These are phyloP conservation scores for Xylaria sp. DNA, from an alignment of 2,329 filamentous ascomycete species.

Conservation along the genomic window DNA sequence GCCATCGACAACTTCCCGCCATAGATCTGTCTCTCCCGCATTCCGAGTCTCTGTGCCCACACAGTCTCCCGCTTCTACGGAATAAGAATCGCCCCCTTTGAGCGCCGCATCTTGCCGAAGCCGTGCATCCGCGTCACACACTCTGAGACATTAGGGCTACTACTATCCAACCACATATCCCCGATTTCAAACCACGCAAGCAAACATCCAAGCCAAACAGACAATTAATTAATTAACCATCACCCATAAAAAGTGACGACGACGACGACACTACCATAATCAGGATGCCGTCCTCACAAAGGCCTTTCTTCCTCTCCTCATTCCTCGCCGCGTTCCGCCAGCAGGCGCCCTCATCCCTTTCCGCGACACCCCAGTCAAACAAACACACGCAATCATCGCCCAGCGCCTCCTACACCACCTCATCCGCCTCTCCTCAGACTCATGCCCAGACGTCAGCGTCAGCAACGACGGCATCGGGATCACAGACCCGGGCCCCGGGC, in stretches of 20 bases:
- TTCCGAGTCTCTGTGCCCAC: background rate
- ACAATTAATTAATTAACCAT: background rate
- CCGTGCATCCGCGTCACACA: background rate
- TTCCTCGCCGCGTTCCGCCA: constrained; percentile 33
- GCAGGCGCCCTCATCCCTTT: constrained; percentile 26
- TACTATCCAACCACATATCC: background rate
- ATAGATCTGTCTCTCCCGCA: background rate
- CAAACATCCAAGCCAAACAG: background rate
- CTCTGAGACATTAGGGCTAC: background rate
- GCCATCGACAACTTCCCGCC: background rate
- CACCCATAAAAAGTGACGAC: constrained; percentile 5
- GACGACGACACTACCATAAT: constrained; percentile 4
- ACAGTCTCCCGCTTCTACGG: background rate
- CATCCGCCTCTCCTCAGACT: constrained; percentile 22
- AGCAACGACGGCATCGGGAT: constrained; percentile 17
- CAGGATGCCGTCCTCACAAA: constrained; percentile 31
- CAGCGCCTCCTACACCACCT: constrained; percentile 9
- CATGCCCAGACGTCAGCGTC: constrained; percentile 1
- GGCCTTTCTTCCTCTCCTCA: constrained; percentile 34
- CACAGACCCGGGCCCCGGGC: constrained; percentile 4
- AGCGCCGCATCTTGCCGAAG: background rate
- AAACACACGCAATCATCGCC: constrained; percentile 25
- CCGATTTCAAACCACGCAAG: background rate
- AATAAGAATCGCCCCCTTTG: background rate
- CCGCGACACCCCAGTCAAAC: constrained; percentile 29